Conservation (phyloP, 1,284 basidiomycete species). For the Sparassis latifolia region DNA sequence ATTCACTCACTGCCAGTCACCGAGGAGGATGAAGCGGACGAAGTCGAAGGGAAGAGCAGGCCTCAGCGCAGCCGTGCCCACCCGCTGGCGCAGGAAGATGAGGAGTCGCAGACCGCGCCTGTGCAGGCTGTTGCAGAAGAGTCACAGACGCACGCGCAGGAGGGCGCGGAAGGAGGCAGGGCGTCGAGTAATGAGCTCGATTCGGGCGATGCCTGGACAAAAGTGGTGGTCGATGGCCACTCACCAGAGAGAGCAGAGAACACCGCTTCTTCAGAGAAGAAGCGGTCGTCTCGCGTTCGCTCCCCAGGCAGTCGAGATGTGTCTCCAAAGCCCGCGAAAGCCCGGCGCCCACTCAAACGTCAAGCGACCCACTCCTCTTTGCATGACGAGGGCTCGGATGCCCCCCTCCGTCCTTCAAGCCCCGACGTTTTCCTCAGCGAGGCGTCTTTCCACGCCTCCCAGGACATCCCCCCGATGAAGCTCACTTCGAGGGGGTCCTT, state of each 20-base stretch:
- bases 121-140: background rate
- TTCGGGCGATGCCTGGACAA: conserved; percentile 16
- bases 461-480: background rate
- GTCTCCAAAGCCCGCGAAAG: background rate
- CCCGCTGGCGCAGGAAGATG: background rate
- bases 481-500: background rate
- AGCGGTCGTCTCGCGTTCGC: too few species aligned
- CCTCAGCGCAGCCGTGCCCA: background rate
- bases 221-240: conserved; percentile 11
- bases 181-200: conserved; percentile 5
- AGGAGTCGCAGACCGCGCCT: background rate
- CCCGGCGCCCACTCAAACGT: background rate
- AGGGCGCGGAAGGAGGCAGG: too few species aligned
- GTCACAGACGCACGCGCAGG: background rate
- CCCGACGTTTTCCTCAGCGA: conserved; percentile 9
- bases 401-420: conserved; percentile 6
- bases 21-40: too few species aligned
- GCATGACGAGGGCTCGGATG: conserved; percentile 2
- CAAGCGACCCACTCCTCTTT: background rate
- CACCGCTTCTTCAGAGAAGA: background rate
- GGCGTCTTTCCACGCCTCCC: conserved; percentile 7
- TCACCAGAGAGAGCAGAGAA: background rate
- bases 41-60: too few species aligned
- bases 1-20: too few species aligned
- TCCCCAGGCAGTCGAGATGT: too few species aligned